Conservation (phyloP, 1,284 basidiomycete genomes). For the Papiliotrema fonsecae region DNA sequence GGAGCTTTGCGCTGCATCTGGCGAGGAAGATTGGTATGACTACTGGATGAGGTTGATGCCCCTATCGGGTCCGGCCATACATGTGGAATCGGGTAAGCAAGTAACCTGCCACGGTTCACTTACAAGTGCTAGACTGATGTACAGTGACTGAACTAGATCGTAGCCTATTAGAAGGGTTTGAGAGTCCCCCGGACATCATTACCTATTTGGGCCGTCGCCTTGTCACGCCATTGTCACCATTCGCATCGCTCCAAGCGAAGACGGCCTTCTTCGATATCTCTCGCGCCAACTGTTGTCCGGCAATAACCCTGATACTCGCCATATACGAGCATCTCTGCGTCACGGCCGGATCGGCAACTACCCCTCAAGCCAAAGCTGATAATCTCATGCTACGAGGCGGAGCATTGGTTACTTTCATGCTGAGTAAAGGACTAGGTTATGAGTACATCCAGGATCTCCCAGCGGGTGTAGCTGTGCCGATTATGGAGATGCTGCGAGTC, state of each 20-base stretch:
- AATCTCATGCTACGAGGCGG: conserved; percentile 50
- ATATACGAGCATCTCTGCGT: conserved; percentile 22
- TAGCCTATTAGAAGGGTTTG: conserved; percentile 25
- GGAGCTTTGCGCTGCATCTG: conserved; percentile 57
- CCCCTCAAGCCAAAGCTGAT: background rate
- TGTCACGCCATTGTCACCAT: conserved; percentile 15
- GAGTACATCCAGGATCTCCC: conserved; percentile 56
- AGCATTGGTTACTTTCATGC: conserved; percentile 59
- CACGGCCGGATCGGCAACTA: background rate
- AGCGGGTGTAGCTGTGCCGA: conserved; percentile 68
- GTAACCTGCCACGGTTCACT: conserved; percentile 11
- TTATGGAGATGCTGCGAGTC: conserved; percentile 74
- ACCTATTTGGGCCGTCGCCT: conserved; percentile 36
- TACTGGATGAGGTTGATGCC: conserved; percentile 78
- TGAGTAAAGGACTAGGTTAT: conserved; percentile 53
- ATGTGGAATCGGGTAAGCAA: conserved; percentile 52
- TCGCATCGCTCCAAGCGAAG: conserved; percentile 21
- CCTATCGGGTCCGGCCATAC: too few species aligned
- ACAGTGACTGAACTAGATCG: conserved; percentile 15
- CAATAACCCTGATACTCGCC: conserved; percentile 17
- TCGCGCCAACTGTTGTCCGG: conserved; percentile 13
- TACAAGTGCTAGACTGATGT: conserved; percentile 6
- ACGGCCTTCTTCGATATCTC: conserved; percentile 47
- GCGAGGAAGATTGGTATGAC: conserved; percentile 76
- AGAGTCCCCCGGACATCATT: conserved; percentile 48